phyloP scores from a whole-genome alignment of 345 rosid species.

The Schrenkiella parvula region DNA sequence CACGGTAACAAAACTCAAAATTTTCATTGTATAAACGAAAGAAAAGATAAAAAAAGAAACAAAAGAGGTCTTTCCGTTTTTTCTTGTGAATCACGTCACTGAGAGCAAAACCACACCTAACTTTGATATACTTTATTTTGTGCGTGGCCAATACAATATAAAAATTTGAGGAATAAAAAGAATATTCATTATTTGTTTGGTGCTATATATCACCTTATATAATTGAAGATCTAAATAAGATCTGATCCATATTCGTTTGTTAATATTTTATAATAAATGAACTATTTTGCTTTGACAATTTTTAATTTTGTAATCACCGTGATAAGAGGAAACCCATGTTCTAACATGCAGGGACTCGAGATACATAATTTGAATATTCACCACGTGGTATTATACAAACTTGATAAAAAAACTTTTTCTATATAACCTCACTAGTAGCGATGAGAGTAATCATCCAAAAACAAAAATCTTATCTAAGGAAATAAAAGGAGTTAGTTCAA shows the following conservation, averaged over 20 bases:
- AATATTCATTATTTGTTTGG: too few relatives aligned
- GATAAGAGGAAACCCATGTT: not conserved
- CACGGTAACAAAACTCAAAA: too few relatives aligned
- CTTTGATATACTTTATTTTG: too few relatives aligned
- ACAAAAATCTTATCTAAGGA: not conserved
- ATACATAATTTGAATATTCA: not conserved
- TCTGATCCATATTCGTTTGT: not conserved
- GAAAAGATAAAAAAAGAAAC: too few relatives aligned
- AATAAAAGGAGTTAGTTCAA: not conserved
- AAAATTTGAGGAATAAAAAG: too few relatives aligned
- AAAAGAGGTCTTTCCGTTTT: too few relatives aligned
- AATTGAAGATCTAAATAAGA: not conserved
- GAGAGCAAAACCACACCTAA: too few relatives aligned
- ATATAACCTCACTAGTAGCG: not conserved
- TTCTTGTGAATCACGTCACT: too few relatives aligned
- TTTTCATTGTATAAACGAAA: too few relatives aligned
- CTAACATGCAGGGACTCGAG: not conserved
- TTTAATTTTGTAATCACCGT: not conserved
- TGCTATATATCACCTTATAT: not conserved
- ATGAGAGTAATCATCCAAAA: constrained; percentile 2
- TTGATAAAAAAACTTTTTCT: not conserved
- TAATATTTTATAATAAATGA: not conserved
- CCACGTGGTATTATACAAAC: not conserved
- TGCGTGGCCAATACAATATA: too few relatives aligned
- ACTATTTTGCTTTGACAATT: not conserved